Percentiles rank a stretch among this genome's conserved stretches.
Conservation (phyloP, 2,329 filamentous ascomycete genomes). For the Acrocalymma vagum region DNA sequence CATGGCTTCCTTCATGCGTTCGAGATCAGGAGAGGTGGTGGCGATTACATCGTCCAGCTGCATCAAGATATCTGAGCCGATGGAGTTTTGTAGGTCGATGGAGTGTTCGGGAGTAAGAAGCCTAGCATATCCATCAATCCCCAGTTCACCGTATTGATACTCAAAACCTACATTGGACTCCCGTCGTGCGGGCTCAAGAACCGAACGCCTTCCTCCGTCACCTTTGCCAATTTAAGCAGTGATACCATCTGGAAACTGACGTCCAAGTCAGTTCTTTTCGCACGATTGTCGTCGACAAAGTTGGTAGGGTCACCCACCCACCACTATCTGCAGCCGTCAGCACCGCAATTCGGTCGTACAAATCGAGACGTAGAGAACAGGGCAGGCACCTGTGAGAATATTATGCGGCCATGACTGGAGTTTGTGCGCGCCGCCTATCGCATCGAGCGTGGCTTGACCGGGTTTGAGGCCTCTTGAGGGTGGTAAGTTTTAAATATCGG, state of each 20-base stretch:
- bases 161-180: constrained; percentile 74
- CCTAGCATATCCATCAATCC: constrained; percentile 47
- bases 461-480: constrained; percentile 82
- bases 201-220: constrained; percentile 94
- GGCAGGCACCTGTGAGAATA: constrained; percentile 74
- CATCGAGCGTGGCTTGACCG: constrained; percentile 86
- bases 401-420: constrained; percentile 96
- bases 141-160: constrained; percentile 2
- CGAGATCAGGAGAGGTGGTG: constrained; percentile 89
- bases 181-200: constrained; percentile 98
- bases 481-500: too few relatives aligned
- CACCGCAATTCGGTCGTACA: constrained; percentile 7
- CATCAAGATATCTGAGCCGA: constrained; percentile 99
- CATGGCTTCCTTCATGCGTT: constrained; percentile 93
- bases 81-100: constrained; percentile 93
- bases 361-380: too few relatives aligned
- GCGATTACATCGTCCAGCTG: constrained; percentile 98
- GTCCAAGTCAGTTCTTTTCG: constrained; percentile 39
- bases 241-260: constrained; percentile 98
- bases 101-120: constrained; percentile 97
- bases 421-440: constrained; percentile 90
- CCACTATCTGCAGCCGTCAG: constrained; percentile 53
- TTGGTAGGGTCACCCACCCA: constrained; percentile 48
- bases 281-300: constrained; percentile 15
- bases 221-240: constrained; percentile 86